Evolutionary conservation across 768 basidiomycete species (phyloP), one percentile per base, ranked within the genome.

Genomic region (Kwoniella mangroviensis): DNA sequence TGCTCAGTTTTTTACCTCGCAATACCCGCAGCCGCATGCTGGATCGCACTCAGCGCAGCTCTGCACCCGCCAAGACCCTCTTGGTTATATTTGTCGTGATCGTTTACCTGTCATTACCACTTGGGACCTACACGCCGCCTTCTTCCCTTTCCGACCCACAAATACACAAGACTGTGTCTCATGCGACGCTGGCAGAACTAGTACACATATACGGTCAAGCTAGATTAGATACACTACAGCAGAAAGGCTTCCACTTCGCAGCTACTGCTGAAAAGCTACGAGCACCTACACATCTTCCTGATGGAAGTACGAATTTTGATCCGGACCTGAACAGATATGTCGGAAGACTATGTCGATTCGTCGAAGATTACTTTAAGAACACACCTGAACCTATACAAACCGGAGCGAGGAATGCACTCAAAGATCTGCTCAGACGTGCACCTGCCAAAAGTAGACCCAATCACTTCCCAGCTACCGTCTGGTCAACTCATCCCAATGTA

Each of bases 381-480:
- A 52, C 57, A 15, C 57, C 65, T n/a, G 21, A 28, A 3, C 21
- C 49, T 13, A 52, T 67, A 15, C 53, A 21, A 6, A 57, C 22
- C 6, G 65, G 56, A 6, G 65, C 57, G 3, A 40, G 65, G 56
- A 54, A 54, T 22, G 22, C 56, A 22, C 43, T 67, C 13, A 59
- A 60, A 22, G 65, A 67, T 19, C 19, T 67, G 2, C 9, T 60
- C 2, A 41, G 34, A 12, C 43, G 57, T n/a, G 12, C 43, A 52
- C 65, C 65, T 9, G 45, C 65, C 1, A 42, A 41, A 5, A 49
- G 43, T 21, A 15, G 58, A 60, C 57, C 56, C 6, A 26, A 60
- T 40, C 7, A 11, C 4, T 67, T 73, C 43, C 72, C 72, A 9
- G 4, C 56, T 15, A 66, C 66, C 24, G 65, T 73, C 9, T 73